Base-by-base conservation (phyloP, 306 rosid genomes). In the Psophocarpus tetragonolobus region DNA sequence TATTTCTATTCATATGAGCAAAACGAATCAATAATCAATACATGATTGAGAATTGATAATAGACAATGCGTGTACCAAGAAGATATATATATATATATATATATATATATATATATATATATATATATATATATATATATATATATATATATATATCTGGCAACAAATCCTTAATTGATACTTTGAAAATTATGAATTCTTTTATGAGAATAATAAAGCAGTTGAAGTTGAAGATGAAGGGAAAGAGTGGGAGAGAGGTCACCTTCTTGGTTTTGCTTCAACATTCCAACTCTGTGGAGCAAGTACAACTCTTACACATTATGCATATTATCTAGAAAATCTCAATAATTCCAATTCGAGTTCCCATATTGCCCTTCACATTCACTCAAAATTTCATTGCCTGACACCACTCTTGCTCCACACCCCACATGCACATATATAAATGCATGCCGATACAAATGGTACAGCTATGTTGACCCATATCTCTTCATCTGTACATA, bases 171-270 rank as follows among this genome's bases (percentile, higher is more conserved):
- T 33, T 51, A 53, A 36, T n/a, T 36, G 53, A 47, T 48, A 29
- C 60, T 69, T 44, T 27, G 60, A 26, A 27, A 47, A n/a, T 7
- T 18, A n/a, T 67, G 3, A 12, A 24, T 17, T 39, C 23, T 14
- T 44, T 17, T 67, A 58, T 29, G 30, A 70, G 42, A 69, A 65
- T 74, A 76, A 73, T 58, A 44, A 42, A 75, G 71, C 71, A 41
- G 82, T 62, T 68, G 45, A 83, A 38, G 48, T 29, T 53, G 75
- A 65, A 64, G 68, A 12, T 13, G 42, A 68, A 50, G 50, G 45
- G 61, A 53, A 41, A 48, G 32, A 82, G 93, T 93, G 91, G 98
- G 98, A 83, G 98, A 75, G 85, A 84, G 86, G 97, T 93, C 98
- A 78, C 84, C 88, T 83, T 93, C 95, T 81, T 88, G 76, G 73